Base-by-base conservation (phyloP, 495 filamentous ascomycete genomes). In the Xylaria scruposa region DNA sequence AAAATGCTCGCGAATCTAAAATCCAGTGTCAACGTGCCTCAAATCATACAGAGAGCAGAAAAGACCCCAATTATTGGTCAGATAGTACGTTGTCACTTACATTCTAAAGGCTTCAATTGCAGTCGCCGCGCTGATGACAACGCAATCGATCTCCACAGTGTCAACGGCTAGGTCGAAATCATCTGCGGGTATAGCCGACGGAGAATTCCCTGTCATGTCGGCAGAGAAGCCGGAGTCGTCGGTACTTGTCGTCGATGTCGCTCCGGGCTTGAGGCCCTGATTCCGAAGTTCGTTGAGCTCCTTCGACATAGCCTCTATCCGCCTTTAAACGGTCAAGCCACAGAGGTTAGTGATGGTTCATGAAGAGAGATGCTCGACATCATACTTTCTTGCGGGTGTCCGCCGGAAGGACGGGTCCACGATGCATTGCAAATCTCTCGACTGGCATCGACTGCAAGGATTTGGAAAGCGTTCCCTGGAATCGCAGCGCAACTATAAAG, bases 221-320 rank as follows among this genome's bases (percentile, higher is more conserved):
- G 65, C 4, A 4, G 46, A 53, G 44, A 56, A 67, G 49, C 65
- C 44, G 31, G 65, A 54, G 21, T 49, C 44, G 51, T 78, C 76
- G 15, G 72, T 71, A 38, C 72, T 78, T 15, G 74, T 72, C 15
- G 76, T 73, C 15, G 75, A 77, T 31, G 70, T 67, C 10, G 70
- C 70, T 31, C 71, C 70, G 13, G 60, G 61, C 70, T 60, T 70
- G 65, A 58, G 72, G 61, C 26, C 64, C 44, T 75, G 77, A 24
- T 72, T 74, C n/a, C 77, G 74, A 46, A 79, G 77, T 60, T 79
- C 77, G 63, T 73, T 74, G 12, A 79, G 58, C 58, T 79, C 77
- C 61, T 72, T 79, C 8, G 77, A 79, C 77, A 79, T 79, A 10
- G 77, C 77, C 60, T 79, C 77, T 36, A 79, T 68, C 24, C 77